Conservation (phyloP, 1,284 basidiomycete species). For the Peniophora sp. region DNA sequence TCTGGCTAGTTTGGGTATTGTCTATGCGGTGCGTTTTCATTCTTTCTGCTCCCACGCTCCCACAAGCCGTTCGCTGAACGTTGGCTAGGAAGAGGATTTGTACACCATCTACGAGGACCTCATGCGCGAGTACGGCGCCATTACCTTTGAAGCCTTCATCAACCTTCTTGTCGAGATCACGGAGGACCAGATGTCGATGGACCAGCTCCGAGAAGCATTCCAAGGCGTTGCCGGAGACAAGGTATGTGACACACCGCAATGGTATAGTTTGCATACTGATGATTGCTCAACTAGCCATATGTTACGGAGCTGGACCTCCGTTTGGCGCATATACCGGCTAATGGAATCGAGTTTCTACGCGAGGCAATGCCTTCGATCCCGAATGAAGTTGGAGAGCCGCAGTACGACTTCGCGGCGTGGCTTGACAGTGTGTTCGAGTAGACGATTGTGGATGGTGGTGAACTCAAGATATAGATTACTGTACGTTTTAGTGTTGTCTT, state of each 20-base stretch:
- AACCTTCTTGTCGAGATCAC: slow-evolving; percentile 92
- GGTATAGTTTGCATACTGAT: neutral
- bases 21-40: slow-evolving; percentile 71
- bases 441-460: neutral
- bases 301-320: slow-evolving; percentile 92
- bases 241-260: slow-evolving; percentile 32
- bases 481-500: too few relatives aligned
- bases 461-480: neutral
- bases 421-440: slow-evolving; percentile 66
- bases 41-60: too few relatives aligned
- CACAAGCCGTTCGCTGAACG: too few relatives aligned
- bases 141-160: slow-evolving; percentile 93
- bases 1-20: slow-evolving; percentile 89
- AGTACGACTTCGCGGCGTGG: slow-evolving; percentile 76
- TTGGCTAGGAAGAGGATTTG: slow-evolving; percentile 73
- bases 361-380: slow-evolving; percentile 58
- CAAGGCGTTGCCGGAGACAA: slow-evolving; percentile 88
- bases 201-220: slow-evolving; percentile 92
- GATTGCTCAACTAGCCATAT: slow-evolving; percentile 55
- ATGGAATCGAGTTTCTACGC: slow-evolving; percentile 78
- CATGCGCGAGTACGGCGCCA: slow-evolving; percentile 78
- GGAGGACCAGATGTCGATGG: slow-evolving; percentile 90
- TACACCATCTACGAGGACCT: slow-evolving; percentile 81
- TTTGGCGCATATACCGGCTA: slow-evolving; percentile 75
- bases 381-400: slow-evolving; percentile 51